Evolutionary conservation across 345 rosid species (phyloP).

Genomic region (Pelargonium nanum): DNA sequence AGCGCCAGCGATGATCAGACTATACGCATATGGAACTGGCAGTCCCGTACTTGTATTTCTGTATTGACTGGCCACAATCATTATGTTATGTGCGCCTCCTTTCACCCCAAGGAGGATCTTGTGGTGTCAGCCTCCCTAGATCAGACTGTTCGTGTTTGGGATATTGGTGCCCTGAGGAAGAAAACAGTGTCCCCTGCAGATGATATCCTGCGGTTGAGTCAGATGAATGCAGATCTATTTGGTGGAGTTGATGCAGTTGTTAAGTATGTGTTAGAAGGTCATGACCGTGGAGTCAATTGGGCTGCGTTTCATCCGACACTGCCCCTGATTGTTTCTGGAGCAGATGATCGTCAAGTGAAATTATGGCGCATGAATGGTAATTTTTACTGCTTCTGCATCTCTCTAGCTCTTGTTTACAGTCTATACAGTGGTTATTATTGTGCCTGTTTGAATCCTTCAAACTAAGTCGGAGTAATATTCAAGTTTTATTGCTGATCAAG

Average conservation of each 20-base stretch:
- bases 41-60: slow-evolving; percentile 92
- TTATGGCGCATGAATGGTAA: slow-evolving; percentile 97
- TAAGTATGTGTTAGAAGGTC: slow-evolving; percentile 28
- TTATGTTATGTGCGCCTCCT: slow-evolving; percentile 38
- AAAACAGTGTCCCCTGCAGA: slow-evolving; percentile 87
- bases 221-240: slow-evolving; percentile 87
- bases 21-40: slow-evolving; percentile 99
- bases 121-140: slow-evolving; percentile 57
- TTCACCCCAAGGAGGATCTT: slow-evolving; percentile 30
- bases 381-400: neutral
- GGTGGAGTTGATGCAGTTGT: slow-evolving; percentile 94
- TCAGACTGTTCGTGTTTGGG: slow-evolving; percentile 98
- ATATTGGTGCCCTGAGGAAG: slow-evolving; percentile 78
- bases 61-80: slow-evolving; percentile 57
- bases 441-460: too few species aligned
- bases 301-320: slow-evolving; percentile 94
- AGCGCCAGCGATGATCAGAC: slow-evolving; percentile 99
- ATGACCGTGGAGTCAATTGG: slow-evolving; percentile 98
- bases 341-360: slow-evolving; percentile 97
- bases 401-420: neutral
- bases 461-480: too few species aligned
- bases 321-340: slow-evolving; percentile 94
- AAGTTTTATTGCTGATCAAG: too few species aligned
- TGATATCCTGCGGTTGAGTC: slow-evolving; percentile 74
- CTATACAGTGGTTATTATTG: neutral